A percentile compares a stretch with the other conserved stretches of the same genome.
phyloP scores from a whole-genome alignment of 495 filamentous ascomycete genomes.

The Venustampulla echinocandica region DNA sequence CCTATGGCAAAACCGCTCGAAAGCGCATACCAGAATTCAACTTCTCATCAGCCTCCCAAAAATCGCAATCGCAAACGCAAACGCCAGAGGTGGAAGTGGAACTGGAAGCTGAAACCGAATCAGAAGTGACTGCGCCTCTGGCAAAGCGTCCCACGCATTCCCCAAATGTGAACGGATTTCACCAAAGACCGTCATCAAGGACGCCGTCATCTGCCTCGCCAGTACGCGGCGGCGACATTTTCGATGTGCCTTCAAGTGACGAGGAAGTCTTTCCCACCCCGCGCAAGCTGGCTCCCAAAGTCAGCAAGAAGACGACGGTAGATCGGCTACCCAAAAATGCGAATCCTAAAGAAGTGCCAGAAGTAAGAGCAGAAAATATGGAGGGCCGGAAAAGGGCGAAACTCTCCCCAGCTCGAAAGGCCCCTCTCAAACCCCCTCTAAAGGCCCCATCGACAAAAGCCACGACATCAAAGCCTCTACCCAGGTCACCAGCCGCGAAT shows the following conservation, averaged over 20 bases:
- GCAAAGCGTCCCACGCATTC: not conserved
- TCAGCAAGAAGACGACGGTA: not conserved
- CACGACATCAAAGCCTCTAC: not conserved
- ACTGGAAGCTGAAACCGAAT: not conserved
- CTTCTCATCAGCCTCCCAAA: slow-evolving; percentile 9
- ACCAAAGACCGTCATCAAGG: slow-evolving; percentile 5
- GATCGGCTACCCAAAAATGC: not conserved
- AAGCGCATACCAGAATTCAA: slow-evolving; percentile 21
- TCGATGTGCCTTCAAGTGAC: slow-evolving; percentile 18
- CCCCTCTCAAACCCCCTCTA: not conserved
- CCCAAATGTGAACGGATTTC: slow-evolving; percentile 3
- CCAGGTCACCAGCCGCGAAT: not conserved
- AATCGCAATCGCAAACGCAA: slow-evolving; percentile 14
- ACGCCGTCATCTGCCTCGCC: not conserved
- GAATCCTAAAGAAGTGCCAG: not conserved
- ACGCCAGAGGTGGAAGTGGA: slow-evolving; percentile 8
- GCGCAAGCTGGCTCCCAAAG: not conserved
- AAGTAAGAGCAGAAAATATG: not conserved
- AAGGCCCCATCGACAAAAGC: not conserved
- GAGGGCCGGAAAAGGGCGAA: slow-evolving; percentile 17
- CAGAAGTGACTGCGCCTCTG: too few relatives aligned
- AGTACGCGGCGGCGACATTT: slow-evolving; percentile 2
- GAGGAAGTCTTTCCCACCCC: slow-evolving; percentile 4
- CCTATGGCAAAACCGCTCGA: slow-evolving; percentile 38
- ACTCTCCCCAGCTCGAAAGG: slow-evolving; percentile 9